phyloP scores from a whole-genome alignment of 2,329 filamentous ascomycete genomes.

The Ophiostoma perfectum region DNA sequence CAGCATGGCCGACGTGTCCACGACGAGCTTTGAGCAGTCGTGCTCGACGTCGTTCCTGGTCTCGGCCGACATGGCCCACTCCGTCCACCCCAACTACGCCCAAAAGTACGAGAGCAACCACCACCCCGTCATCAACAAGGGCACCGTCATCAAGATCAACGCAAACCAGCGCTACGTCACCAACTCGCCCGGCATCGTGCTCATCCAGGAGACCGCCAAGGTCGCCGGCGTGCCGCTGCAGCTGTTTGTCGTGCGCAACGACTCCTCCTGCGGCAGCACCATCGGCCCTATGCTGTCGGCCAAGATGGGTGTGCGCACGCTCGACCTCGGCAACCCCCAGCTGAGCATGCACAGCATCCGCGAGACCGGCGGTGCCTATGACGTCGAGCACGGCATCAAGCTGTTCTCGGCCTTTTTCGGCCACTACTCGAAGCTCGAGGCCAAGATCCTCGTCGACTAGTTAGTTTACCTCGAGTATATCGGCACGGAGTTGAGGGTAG shows the following conservation, averaged over 20 bases:
- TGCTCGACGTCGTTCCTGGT: slow-evolving; percentile 86
- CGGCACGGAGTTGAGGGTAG: too few species aligned
- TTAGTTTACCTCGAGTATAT: too few species aligned
- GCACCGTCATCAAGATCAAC: slow-evolving; percentile 95
- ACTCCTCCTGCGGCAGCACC: slow-evolving; percentile 88
- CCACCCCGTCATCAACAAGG: slow-evolving; percentile 91
- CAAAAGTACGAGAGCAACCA: slow-evolving; percentile 89
- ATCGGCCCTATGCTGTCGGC: slow-evolving; percentile 96
- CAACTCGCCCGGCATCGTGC: slow-evolving; percentile 88
- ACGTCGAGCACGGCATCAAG: slow-evolving; percentile 79
- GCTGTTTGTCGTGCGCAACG: slow-evolving; percentile 93
- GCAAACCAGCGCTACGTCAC: slow-evolving; percentile 96
- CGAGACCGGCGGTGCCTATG: slow-evolving; percentile 82
- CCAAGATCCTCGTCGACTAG: slow-evolving; percentile 77
- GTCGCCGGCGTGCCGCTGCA: slow-evolving; percentile 76
- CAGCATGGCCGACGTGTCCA: slow-evolving; percentile 55
- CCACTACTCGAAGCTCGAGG: slow-evolving; percentile 75
- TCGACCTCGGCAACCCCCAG: slow-evolving; percentile 92
- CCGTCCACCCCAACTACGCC: slow-evolving; percentile 90
- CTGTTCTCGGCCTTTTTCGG: slow-evolving; percentile 85
- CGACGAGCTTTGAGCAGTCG: slow-evolving; percentile 89
- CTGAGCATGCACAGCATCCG: slow-evolving; percentile 96
- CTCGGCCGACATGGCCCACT: slow-evolving; percentile 96
- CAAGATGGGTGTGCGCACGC: slow-evolving; percentile 75
- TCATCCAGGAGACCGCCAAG: slow-evolving; percentile 80